These are phyloP conservation scores for Sphaerostilbella broomeana DNA, from an alignment of 2,329 filamentous ascomycete species.

Conservation along the genomic window DNA sequence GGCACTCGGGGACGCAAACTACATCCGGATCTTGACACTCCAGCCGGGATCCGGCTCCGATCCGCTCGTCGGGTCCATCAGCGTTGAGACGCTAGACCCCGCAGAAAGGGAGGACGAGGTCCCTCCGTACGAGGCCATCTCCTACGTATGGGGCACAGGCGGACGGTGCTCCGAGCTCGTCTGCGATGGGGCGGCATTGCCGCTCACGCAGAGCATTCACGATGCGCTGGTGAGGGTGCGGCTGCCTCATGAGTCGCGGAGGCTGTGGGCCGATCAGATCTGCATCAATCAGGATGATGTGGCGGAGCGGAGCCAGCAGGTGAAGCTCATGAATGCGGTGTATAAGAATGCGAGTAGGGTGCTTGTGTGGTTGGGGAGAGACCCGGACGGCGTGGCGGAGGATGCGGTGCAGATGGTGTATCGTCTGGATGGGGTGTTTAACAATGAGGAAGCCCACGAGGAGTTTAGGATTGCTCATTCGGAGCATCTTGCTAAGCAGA, in stretches of 20 bases:
- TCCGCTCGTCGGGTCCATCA: conserved; percentile 24
- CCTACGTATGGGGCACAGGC: conserved; percentile 31
- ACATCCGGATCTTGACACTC: conserved; percentile 29
- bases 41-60: conserved; percentile 22
- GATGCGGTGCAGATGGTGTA: conserved; percentile 24
- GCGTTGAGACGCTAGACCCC: conserved; percentile 19
- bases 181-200: conserved; percentile 20
- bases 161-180: conserved; percentile 19
- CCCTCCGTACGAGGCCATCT: conserved; percentile 27
- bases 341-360: conserved; percentile 28
- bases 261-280: conserved; percentile 35
- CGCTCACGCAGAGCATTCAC: conserved; percentile 25
- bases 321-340: conserved; percentile 33
- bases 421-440: conserved; percentile 24
- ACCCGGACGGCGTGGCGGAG: conserved; percentile 22
- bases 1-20: conserved; percentile 16
- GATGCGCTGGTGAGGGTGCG: conserved; percentile 26
- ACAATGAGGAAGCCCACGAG: conserved; percentile 24
- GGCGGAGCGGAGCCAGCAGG: conserved; percentile 29
- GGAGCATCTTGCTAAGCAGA: conserved; percentile 24
- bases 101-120: conserved; percentile 8
- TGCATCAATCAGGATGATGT: conserved; percentile 35
- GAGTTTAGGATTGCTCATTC: conserved; percentile 25
- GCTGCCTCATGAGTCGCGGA: conserved; percentile 16
- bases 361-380: conserved; percentile 31